Base-by-base conservation (phyloP, 768 basidiomycete species). In the Coprinopsis strossmayeri region DNA sequence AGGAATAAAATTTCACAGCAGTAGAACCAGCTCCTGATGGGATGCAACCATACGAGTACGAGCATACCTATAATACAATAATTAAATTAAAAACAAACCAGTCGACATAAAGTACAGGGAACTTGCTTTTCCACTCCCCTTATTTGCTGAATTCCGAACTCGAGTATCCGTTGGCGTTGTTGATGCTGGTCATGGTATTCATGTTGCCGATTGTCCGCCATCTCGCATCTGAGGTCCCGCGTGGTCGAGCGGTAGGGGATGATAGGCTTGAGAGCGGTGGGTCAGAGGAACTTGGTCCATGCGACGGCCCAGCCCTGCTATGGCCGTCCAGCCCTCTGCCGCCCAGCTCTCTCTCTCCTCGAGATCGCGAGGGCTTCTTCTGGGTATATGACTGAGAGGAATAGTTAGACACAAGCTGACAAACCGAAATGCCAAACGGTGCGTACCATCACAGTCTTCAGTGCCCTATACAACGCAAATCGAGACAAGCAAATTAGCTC, bases 361-460 rank as follows among this genome's bases (percentile, higher is more conserved):
- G 64, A 49, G 51, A 21, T 28, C 81, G 77, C 2, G 77, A 69
- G n/a, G 82, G 79, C 51, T 84, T 77, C 62, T 79, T 85, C 67
- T 88, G 84, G 21, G 84, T 87, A 63, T 87, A 91, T 11, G 84
- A 80, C 87, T 90, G 56, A 5, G 56, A 55, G 60, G 41, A 44
- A 46, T 46, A 48, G 23, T 43, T 26, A 34, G 35, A 57, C 13
- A 45, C 12, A 4, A 24, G 46, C 40, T 27, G 25, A 17, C n/a
- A 37, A 24, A 23, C 5, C 23, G 15, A 15, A 15, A 21, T 12
- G 23, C 13, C 15, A 17, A 40, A 53, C 5, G 12, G 28, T 17
- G 49, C 73, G 61, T 65, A 88, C 85, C 87, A 90, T 89, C 47
- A 90, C 85, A 11, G 87, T 88, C 59, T 87, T 88, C 41, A 90